Evolutionary conservation across 306 rosid species (phyloP).

Genomic region (Vicia villosa): DNA sequence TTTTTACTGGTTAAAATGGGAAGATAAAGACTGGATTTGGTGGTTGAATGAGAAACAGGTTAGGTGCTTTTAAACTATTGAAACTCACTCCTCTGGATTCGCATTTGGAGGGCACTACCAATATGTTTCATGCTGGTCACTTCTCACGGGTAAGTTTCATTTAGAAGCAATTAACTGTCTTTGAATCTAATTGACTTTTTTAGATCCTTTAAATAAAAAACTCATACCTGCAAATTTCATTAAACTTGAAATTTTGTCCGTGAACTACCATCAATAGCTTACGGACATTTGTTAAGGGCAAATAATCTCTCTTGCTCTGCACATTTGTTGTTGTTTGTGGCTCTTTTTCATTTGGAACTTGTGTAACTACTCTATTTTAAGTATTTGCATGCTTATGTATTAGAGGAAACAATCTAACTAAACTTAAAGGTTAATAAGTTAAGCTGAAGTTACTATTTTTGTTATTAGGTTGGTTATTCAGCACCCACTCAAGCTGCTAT

Average conservation of each 20-base stretch:
- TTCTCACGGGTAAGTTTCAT: slow-evolving; percentile 78
- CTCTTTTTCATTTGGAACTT: slow-evolving; percentile 82
- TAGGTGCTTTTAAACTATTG: slow-evolving; percentile 82
- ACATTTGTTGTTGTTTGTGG: slow-evolving; percentile 86
- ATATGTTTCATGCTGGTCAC: slow-evolving; percentile 86
- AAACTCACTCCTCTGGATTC: slow-evolving; percentile 91
- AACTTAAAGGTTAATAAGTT: neutral
- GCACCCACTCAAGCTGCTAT: slow-evolving; percentile 57
- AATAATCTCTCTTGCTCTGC: slow-evolving; percentile 5
- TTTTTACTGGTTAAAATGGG: slow-evolving; percentile 89
- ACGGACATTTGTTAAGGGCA: neutral
- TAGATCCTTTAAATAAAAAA: neutral
- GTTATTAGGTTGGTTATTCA: slow-evolving; percentile 54
- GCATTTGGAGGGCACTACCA: slow-evolving; percentile 78
- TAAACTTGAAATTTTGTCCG: slow-evolving; percentile 12
- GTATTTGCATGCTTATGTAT: too few species aligned
- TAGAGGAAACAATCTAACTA: neutral
- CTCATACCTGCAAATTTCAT: neutral
- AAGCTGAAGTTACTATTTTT: slow-evolving; percentile 36
- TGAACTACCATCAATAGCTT: neutral
- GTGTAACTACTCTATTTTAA: slow-evolving; percentile 51
- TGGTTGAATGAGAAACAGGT: slow-evolving; percentile 85
- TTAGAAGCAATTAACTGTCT: slow-evolving; percentile 16
- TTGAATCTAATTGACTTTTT: neutral
- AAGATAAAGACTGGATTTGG: slow-evolving; percentile 79